Evolutionary conservation across 2,329 filamentous ascomycete species (phyloP).

Genomic region (Hypoxylon sp.): DNA sequence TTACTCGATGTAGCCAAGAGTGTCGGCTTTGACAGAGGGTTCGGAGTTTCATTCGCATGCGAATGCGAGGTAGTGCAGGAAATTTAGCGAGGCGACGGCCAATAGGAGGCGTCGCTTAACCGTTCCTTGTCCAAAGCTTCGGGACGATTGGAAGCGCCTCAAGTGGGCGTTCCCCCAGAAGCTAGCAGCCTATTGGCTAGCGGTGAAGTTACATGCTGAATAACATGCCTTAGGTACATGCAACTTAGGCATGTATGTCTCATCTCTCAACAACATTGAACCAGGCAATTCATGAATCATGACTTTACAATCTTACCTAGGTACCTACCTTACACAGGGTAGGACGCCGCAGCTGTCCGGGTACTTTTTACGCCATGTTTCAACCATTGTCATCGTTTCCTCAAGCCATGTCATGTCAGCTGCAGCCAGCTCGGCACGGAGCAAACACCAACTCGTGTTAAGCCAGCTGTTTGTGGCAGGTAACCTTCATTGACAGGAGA

Average conservation of each 20-base stretch:
- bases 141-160: constrained; percentile 5
- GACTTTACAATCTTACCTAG: neutral
- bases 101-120: constrained; percentile 12
- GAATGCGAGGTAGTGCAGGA: constrained; percentile 8
- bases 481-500: too few relatives aligned
- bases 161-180: neutral
- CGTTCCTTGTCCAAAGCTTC: constrained; percentile 10
- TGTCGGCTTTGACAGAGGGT: neutral
- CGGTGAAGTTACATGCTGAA: neutral
- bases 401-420: too few relatives aligned
- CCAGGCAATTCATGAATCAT: constrained; percentile 25
- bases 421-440: too few relatives aligned
- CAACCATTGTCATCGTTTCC: too few relatives aligned
- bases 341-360: too few relatives aligned
- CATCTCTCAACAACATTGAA: neutral
- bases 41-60: neutral
- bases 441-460: too few relatives aligned
- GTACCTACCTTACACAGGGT: too few relatives aligned
- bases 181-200: constrained; percentile 6
- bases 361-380: too few relatives aligned
- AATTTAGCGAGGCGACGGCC: constrained; percentile 19
- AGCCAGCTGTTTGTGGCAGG: too few relatives aligned
- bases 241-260: neutral
- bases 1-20: neutral
- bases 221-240: neutral